A percentile compares a stretch with the other conserved stretches of the same genome.
These are phyloP conservation scores for Fusarium annulatum DNA, from an alignment of 2,329 filamentous ascomycete genomes.

Conservation along the genomic window DNA sequence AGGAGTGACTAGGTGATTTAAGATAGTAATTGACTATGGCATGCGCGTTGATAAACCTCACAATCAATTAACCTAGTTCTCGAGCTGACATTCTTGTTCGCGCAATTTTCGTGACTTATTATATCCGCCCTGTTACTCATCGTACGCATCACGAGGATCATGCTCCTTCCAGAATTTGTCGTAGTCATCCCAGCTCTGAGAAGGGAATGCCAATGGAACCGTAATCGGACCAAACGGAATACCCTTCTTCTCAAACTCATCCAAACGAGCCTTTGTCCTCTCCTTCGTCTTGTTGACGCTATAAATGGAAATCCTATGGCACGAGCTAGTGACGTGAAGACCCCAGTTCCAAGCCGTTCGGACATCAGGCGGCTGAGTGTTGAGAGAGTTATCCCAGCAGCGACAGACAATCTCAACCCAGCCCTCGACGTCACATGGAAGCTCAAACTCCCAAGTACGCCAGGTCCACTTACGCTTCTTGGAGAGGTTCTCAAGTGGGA, in stretches of 20 bases:
- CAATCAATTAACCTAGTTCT: neutral
- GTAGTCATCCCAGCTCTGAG: slow-evolving; percentile 63
- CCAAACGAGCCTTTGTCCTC: slow-evolving; percentile 60
- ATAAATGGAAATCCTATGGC: slow-evolving; percentile 70
- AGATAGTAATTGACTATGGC: fast-evolving
- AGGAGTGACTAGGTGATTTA: neutral
- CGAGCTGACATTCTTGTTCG: neutral
- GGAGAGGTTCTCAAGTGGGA: slow-evolving; percentile 68
- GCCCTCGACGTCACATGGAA: slow-evolving; percentile 71
- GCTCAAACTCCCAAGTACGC: slow-evolving; percentile 71
- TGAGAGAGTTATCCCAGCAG: slow-evolving; percentile 71
- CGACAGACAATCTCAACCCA: slow-evolving; percentile 69
- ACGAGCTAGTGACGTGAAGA: slow-evolving; percentile 71
- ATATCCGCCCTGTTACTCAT: slow-evolving; percentile 4
- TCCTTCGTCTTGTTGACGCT: slow-evolving; percentile 67
- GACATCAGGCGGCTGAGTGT: slow-evolving; percentile 68
- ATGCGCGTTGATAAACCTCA: fast-evolving
- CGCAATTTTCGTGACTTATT: neutral
- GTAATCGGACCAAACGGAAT: slow-evolving; percentile 65
- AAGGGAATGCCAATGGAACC: slow-evolving; percentile 60
- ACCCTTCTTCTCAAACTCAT: slow-evolving; percentile 61
- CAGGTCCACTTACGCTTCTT: slow-evolving; percentile 72
- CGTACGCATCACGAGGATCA: slow-evolving; percentile 45
- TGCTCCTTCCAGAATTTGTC: slow-evolving; percentile 46
- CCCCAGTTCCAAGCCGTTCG: slow-evolving; percentile 73